Evolutionary conservation across 148 eudicot species (phyloP), one percentile per base, ranked within the genome.

Genomic region (Vaccinium myrtillus): DNA sequence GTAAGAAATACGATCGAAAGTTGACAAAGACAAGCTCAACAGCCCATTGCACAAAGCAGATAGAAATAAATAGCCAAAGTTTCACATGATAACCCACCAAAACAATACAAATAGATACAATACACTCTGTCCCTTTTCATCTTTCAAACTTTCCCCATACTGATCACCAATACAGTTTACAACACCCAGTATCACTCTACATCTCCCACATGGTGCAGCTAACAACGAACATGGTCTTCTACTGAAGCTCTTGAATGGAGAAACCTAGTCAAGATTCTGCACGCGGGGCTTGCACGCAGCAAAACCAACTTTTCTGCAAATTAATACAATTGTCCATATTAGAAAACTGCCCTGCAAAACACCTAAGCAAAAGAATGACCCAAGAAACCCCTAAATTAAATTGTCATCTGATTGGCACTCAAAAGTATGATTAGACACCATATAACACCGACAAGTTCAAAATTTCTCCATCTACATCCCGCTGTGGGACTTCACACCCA

Each of bases 291-390:
- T 90, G 90, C 85, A 91, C 84, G 85, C 98, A 94, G 92, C 98
- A 94, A 79, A 92, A 83, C 96, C 96, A 94, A 84, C 90, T 92
- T 86, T 93, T 95, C 98, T 95, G 95, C 94, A 90, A 51, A 73
- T 58, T 67, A 80, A 8, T 14, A 65, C 49, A 63, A 63, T 7
- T 0, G n/a, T 25, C 36, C 30, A 50, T 30, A 65, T 67, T 30
- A 81, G 53, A 53, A 71, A 43, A 82, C 25, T 23, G 4, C 69
- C 32, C 67, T 11, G 30, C 3, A 43, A 51, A 50, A 74, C 58
- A 0, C 78, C 36, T 8, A 70, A 30, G 49, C 4, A 32, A 54
- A 73, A 19, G 4, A 54, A 54, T 53, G 43, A 19, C 78, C 78
- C 4, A 10, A 9, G 46, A 46, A 53, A 19, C 78, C 78, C 15